Evolutionary conservation across 345 rosid species (phyloP).

Genomic region (Xanthoceras sorbifolium): DNA sequence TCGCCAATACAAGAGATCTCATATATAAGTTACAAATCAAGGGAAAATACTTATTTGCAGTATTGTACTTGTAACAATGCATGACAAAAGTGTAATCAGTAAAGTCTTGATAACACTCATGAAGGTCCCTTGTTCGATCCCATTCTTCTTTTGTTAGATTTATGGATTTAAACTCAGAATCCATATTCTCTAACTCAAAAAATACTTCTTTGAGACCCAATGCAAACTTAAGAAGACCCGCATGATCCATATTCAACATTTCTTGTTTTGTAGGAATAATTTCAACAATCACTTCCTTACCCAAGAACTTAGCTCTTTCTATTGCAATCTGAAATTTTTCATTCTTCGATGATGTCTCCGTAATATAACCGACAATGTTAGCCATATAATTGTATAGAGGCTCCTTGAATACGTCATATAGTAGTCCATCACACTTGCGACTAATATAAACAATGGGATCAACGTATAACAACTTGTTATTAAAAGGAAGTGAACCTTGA

Average conservation of each 20-base stretch:
- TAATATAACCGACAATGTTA: neutral
- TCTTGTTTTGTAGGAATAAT: no score
- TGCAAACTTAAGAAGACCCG: neutral
- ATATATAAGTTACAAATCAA: neutral
- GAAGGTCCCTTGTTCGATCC: neutral
- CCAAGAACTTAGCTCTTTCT: neutral
- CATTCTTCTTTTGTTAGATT: no score
- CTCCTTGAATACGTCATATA: no score
- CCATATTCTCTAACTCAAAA: neutral
- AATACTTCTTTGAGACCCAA: neutral
- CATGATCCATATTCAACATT: no score
- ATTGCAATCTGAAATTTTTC: neutral
- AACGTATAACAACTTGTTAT: neutral
- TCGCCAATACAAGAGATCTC: no score
- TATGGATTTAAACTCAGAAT: neutral
- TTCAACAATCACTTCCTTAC: neutral
- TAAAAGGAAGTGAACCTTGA: neutral
- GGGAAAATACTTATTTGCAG: neutral
- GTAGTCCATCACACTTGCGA: no score
- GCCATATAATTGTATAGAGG: no score
- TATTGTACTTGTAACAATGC: neutral
- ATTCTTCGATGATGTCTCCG: neutral
- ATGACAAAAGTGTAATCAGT: neutral
- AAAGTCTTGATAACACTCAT: neutral
- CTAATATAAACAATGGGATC: no score